Evolutionary conservation across 1,284 basidiomycete genomes (phyloP).

Genomic region (Stereum hirsutum): DNA sequence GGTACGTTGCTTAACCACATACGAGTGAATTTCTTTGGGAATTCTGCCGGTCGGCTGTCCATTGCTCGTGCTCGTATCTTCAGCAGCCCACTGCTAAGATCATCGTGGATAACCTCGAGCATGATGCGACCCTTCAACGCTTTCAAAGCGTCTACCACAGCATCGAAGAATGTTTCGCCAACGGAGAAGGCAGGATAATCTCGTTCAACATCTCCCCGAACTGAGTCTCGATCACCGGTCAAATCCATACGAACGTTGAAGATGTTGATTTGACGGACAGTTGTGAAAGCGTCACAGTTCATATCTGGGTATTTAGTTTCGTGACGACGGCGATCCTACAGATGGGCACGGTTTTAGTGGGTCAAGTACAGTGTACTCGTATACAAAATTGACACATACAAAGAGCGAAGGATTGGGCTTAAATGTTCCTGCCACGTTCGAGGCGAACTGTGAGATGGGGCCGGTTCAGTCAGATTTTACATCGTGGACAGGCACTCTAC

Average conservation of each 20-base stretch:
- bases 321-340: not conserved
- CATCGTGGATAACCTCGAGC: constrained; percentile 14
- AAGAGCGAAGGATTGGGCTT: constrained; percentile 1
- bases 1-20: constrained; percentile 23
- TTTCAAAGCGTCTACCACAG: constrained; percentile 11
- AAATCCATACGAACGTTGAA: not conserved
- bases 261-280: not conserved
- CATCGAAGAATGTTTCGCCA: constrained; percentile 17
- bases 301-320: not conserved
- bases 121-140: constrained; percentile 15
- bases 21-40: constrained; percentile 19
- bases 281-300: not conserved
- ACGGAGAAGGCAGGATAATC: constrained; percentile 15
- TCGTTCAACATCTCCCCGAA: not conserved
- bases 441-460: not conserved
- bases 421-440: not conserved
- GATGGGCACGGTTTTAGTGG: not conserved
- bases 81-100: constrained; percentile 17
- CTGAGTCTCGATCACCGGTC: too few species aligned
- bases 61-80: constrained; percentile 18
- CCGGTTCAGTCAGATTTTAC: too few species aligned
- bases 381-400: too few species aligned
- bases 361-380: too few species aligned
- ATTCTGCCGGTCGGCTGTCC: constrained; percentile 14
- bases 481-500: too few species aligned